A percentile compares a stretch with the other conserved stretches of the same genome.
phyloP scores from a whole-genome alignment of 495 filamentous ascomycete genomes.

The Trichoderma orchidacearum region DNA sequence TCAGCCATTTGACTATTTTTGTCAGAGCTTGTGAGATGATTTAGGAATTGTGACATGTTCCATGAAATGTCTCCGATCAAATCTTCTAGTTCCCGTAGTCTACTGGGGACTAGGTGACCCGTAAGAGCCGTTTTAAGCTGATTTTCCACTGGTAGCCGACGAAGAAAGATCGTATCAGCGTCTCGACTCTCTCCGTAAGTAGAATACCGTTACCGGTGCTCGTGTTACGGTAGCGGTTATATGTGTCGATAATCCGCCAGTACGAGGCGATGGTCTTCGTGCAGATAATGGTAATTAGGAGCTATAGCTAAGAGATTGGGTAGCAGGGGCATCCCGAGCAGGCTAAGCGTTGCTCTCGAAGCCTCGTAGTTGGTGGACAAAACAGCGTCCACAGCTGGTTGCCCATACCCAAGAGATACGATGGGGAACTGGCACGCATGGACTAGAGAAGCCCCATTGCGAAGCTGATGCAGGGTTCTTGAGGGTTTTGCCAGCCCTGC shows the following conservation, averaged over 20 bases:
- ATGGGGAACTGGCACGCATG: neutral
- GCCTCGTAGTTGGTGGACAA: neutral
- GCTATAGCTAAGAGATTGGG: neutral
- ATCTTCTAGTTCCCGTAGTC: neutral
- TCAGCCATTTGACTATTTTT: neutral
- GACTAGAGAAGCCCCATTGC: neutral
- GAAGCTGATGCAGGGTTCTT: neutral
- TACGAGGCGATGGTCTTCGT: neutral
- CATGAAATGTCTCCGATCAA: neutral
- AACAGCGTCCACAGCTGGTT: neutral
- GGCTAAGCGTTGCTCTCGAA: neutral
- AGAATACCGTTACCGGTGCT: neutral
- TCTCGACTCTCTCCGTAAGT: neutral
- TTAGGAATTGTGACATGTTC: neutral
- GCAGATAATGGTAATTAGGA: neutral
- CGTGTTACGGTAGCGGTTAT: neutral
- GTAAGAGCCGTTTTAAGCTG: neutral
- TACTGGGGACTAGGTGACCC: neutral
- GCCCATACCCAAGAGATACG: neutral
- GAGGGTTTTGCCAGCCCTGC: neutral
- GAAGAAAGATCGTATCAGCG: neutral
- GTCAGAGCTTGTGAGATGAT: neutral
- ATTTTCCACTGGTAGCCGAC: neutral
- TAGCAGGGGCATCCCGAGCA: neutral
- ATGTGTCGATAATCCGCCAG: neutral